Evolutionary conservation across 1,284 basidiomycete species (phyloP), one percentile per base, ranked within the genome.

Genomic region (Cryptococcus floricola): DNA sequence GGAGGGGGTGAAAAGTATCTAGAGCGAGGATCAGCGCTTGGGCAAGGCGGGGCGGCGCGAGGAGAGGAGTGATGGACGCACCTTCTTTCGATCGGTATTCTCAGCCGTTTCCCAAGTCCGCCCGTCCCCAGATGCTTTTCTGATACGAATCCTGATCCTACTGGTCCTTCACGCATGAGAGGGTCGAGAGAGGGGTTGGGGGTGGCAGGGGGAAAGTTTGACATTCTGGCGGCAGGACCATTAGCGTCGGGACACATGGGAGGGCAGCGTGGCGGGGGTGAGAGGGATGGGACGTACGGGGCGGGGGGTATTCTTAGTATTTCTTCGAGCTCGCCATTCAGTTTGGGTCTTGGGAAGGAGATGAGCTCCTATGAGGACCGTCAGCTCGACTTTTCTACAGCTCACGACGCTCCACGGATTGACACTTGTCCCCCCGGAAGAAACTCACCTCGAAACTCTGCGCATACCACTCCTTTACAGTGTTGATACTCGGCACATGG

Each of bases 381-480:
- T 65, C 54, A 64, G 61, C 54, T 45, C 3, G 31, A 34, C 37
- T 14, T 45, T 42, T 23, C 23, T 45, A 38, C 46, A 13, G 16
- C 7, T 14, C 16, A 31, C 45, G 18, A 27, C 45, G 25, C 25
- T 12, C 27, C 45, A 46, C 45, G 1, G 5, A 12, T 4, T 18
- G 18, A 25, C 45, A 25, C 45, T 12, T 23, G 7, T 25, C 4
- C 14, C 7, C 25, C 45, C 27, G 2, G 25, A 46, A 27, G 14
- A 42, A 4, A 79, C 84, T 60, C 53, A 93, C 93, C 82, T 98
- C 90, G 70, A 98, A 98, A 16, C 91, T 94, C 80, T 98, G 91
- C 0, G 94, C 95, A 73, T 98, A 98, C 95, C 95, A 98, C 71
- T 96, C 87, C 80, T 95, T 95, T 63, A 98, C 95, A 71, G 90